phyloP scores from a whole-genome alignment of 2,329 filamentous ascomycete genomes.

The Colletotrichum lindemuthianum region DNA sequence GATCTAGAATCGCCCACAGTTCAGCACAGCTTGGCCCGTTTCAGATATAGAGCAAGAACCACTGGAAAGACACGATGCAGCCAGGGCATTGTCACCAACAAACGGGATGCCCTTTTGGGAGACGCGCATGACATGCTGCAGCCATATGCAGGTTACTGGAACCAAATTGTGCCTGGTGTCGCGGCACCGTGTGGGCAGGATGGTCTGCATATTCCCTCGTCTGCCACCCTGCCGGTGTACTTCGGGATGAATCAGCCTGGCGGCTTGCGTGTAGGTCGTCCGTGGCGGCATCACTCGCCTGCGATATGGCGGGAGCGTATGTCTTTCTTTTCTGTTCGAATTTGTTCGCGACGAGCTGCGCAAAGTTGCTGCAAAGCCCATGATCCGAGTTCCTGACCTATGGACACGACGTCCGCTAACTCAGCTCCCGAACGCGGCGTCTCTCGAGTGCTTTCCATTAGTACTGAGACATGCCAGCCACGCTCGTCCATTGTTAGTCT shows the following conservation, averaged over 20 bases:
- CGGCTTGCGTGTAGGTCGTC: too few relatives aligned
- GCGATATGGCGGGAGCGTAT: too few relatives aligned
- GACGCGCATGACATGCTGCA: constrained; percentile 23
- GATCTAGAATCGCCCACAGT: constrained; percentile 6
- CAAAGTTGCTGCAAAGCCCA: too few relatives aligned
- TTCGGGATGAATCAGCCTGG: not conserved
- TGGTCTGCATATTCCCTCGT: constrained; percentile 16
- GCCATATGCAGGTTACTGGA: constrained; percentile 21
- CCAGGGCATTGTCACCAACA: constrained; percentile 4
- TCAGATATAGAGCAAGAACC: constrained; percentile 14
- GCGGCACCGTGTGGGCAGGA: constrained; percentile 3
- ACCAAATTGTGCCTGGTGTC: constrained; percentile 17
- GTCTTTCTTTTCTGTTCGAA: not conserved
- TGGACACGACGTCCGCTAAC: not conserved
- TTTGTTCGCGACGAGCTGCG: not conserved
- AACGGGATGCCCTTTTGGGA: constrained; percentile 25
- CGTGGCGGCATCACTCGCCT: too few relatives aligned
- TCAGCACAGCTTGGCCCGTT: constrained; percentile 26
- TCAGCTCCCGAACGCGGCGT: constrained; percentile 12
- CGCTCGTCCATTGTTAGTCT: not conserved
- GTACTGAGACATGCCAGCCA: constrained; percentile 16
- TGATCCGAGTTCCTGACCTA: not conserved
- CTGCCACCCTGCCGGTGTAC: constrained; percentile 19
- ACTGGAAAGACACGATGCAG: constrained; percentile 7
- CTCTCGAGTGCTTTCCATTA: constrained; percentile 17